These are phyloP conservation scores for Exophiala oligosperma DNA, from an alignment of 2,329 filamentous ascomycete species.

Conservation along the genomic window DNA sequence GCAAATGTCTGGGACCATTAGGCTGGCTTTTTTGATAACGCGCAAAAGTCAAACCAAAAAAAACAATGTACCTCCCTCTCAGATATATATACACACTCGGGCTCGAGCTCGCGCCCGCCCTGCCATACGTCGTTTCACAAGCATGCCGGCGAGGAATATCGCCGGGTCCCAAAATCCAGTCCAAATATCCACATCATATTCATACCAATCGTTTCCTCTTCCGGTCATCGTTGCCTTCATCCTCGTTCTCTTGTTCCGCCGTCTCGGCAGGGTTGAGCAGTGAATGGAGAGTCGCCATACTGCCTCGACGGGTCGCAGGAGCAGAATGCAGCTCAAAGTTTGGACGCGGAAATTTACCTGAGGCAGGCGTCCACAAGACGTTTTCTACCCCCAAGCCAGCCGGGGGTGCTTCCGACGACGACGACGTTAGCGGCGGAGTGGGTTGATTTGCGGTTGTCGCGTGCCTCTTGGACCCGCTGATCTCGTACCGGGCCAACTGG, in stretches of 20 bases:
- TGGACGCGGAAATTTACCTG: conserved; percentile 25
- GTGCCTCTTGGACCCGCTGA: conserved; percentile 55
- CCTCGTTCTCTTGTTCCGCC: conserved; percentile 64
- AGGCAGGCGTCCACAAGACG: conserved; percentile 21
- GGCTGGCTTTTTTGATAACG: too few species aligned
- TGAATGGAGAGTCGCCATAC: conserved; percentile 69
- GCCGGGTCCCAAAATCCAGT: too few species aligned
- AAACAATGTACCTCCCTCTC: too few species aligned
- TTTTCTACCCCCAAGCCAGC: conserved; percentile 26
- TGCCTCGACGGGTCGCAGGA: conserved; percentile 66
- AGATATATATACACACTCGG: too few species aligned
- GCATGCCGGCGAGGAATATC: too few species aligned
- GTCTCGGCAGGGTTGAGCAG: conserved; percentile 69
- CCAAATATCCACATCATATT: conserved; percentile 13
- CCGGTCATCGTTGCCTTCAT: conserved; percentile 59
- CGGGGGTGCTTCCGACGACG: conserved; percentile 12
- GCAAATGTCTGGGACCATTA: too few species aligned
- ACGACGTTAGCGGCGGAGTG: conserved; percentile 20
- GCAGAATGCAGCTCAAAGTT: conserved; percentile 43
- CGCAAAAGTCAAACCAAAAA: too few species aligned
- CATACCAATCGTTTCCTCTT: conserved; percentile 60
- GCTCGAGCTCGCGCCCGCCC: too few species aligned
- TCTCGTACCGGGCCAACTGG: conserved; percentile 65
- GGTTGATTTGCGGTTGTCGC: conserved; percentile 22
- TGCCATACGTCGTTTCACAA: too few species aligned